phyloP scores from a whole-genome alignment of 164 flowering plant genomes.

The Vitis riparia region DNA sequence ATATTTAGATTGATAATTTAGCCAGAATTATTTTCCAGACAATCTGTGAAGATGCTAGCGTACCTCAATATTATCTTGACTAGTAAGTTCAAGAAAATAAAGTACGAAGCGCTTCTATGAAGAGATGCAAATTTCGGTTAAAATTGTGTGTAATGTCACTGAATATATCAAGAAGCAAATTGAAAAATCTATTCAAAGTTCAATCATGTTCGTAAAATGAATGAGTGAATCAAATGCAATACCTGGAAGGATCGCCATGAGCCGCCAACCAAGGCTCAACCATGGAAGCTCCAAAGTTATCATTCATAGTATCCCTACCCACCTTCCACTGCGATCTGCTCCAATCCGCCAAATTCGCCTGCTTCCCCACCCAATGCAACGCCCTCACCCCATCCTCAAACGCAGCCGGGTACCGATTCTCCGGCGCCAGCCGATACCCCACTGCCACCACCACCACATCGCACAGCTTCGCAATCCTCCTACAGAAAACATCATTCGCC shows the following conservation, averaged over 20 bases:
- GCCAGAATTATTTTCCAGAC: too few species aligned
- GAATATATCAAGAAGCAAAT: background rate
- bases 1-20: too few species aligned
- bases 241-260: slow-evolving; percentile 98
- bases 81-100: too few species aligned
- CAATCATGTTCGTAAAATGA: background rate
- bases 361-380: slow-evolving; percentile 78
- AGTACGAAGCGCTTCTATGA: too few species aligned
- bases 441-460: slow-evolving; percentile 83
- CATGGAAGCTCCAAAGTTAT: slow-evolving; percentile 78
- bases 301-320: too few species aligned
- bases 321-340: too few species aligned
- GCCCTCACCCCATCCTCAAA: slow-evolving; percentile 89
- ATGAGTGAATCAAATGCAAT: background rate
- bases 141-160: background rate
- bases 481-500: slow-evolving; percentile 74
- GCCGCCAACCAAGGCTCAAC: slow-evolving; percentile 99
- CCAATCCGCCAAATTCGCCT: slow-evolving; percentile 74
- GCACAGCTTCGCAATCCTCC: slow-evolving; percentile 71
- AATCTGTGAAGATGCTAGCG: too few species aligned
- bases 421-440: slow-evolving; percentile 86
- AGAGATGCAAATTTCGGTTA: too few species aligned
- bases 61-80: too few species aligned
- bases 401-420: slow-evolving; percentile 72
- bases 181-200: too few species aligned